phyloP scores from a whole-genome alignment of 23 red algal species.

The Gracilaria vermiculophylla region DNA sequence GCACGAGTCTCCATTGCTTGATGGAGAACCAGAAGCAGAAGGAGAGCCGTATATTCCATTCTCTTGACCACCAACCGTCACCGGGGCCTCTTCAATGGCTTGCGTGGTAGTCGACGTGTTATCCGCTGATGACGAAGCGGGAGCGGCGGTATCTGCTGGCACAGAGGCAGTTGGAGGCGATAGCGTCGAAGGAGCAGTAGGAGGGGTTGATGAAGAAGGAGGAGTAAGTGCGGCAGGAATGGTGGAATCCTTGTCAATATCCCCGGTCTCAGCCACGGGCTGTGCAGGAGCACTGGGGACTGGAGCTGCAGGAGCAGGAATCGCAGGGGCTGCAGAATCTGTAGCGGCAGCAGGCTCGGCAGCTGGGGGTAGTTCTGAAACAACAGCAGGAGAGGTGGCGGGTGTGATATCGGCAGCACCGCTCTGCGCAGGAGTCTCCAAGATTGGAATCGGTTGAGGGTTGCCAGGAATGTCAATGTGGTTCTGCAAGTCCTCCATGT shows the following conservation, averaged over 20 bases:
- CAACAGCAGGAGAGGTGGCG: background rate
- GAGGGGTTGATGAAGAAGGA: background rate
- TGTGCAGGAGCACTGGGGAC: background rate
- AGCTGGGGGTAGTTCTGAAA: background rate
- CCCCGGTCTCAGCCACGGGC: background rate
- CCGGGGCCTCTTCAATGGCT: background rate
- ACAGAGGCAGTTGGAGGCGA: background rate
- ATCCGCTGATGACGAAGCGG: background rate
- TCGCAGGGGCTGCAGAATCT: background rate
- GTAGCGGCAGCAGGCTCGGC: background rate
- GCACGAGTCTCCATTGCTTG: slow-evolving; percentile 24
- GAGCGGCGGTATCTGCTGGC: background rate
- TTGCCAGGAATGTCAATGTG: slow-evolving; percentile 39
- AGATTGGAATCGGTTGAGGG: background rate
- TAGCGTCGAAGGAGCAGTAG: background rate
- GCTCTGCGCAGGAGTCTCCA: background rate
- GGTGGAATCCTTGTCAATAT: background rate
- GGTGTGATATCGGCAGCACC: background rate
- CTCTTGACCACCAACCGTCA: slow-evolving; percentile 29
- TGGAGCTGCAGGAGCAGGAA: background rate
- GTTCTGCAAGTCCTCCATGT: slow-evolving; percentile 52
- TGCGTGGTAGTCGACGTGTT: background rate
- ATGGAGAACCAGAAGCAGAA: background rate
- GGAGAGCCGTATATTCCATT: slow-evolving; percentile 22
- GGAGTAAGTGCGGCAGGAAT: background rate